Evolutionary conservation across 177 flowering plant genomes (phyloP).

Genomic region (Tripterygium wilfordii): DNA sequence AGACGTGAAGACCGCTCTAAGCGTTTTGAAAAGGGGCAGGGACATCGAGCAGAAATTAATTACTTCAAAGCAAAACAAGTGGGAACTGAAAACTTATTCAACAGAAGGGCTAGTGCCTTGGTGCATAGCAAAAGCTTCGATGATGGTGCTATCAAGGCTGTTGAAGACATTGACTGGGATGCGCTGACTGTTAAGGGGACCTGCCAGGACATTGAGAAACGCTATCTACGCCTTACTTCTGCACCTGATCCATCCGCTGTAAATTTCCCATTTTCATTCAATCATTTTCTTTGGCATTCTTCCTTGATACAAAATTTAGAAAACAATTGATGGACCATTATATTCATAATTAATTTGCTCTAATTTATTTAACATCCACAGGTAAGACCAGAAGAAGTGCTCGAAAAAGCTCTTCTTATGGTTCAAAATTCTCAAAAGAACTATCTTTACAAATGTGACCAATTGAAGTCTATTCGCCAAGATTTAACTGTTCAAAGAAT

Average conservation of each 20-base stretch:
- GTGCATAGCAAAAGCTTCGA: constrained; percentile 59
- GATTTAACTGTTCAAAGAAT: constrained; percentile 93
- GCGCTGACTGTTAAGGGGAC: constrained; percentile 92
- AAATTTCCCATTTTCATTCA: too few species aligned
- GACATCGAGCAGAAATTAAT: constrained; percentile 43
- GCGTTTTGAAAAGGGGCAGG: constrained; percentile 77
- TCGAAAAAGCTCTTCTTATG: constrained; percentile 77
- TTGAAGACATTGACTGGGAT: constrained; percentile 99
- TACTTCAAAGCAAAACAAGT: constrained; percentile 36
- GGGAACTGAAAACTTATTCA: constrained; percentile 47
- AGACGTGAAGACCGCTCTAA: constrained; percentile 83
- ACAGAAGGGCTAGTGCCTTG: constrained; percentile 62
- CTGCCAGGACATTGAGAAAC: constrained; percentile 96
- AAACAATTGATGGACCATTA: too few species aligned
- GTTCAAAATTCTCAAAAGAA: constrained; percentile 85
- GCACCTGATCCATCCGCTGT: constrained; percentile 97
- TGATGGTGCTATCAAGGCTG: constrained; percentile 63
- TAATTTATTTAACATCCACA: constrained; percentile 22
- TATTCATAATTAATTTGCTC: background rate
- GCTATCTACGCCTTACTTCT: constrained; percentile 95
- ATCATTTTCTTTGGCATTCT: too few species aligned
- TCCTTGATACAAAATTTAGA: too few species aligned
- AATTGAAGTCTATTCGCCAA: constrained; percentile 95
- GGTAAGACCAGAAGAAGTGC: constrained; percentile 94
- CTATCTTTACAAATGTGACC: constrained; percentile 94